These are phyloP conservation scores for Silybum marianum DNA, from an alignment of 129 eudicot species.

Conservation along the genomic window DNA sequence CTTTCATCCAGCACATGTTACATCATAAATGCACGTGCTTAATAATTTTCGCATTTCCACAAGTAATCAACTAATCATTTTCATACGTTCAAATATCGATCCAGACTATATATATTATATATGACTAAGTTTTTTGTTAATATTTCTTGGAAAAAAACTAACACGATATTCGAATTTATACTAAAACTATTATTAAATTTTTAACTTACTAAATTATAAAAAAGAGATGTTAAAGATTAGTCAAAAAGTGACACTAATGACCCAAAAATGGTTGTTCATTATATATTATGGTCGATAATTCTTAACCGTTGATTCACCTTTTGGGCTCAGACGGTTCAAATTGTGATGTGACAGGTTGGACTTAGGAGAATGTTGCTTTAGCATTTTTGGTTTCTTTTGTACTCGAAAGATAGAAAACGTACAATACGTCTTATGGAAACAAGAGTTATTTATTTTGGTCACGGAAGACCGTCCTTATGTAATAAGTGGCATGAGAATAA, in stretches of 20 bases:
- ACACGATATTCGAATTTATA: too few species aligned
- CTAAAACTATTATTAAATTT: too few species aligned
- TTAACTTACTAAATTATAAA: too few species aligned
- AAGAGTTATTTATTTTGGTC: neutral
- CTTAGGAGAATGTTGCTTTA: neutral
- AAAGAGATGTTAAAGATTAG: neutral
- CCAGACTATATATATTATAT: too few species aligned
- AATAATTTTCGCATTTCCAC: neutral
- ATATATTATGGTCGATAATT: too few species aligned
- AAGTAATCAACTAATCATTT: too few species aligned
- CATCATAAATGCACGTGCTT: neutral
- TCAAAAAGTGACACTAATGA: neutral
- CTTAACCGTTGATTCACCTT: neutral
- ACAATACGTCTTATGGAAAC: neutral
- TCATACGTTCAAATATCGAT: neutral
- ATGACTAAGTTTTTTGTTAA: too few species aligned
- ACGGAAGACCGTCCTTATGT: neutral
- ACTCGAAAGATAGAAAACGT: too few species aligned
- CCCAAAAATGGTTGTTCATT: neutral
- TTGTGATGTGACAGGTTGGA: neutral
- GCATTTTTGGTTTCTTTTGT: too few species aligned
- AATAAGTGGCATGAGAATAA: neutral
- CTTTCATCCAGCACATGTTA: neutral
- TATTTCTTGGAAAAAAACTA: neutral
- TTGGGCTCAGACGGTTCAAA: neutral